A percentile compares a stretch with the other conserved stretches of the same genome.
phyloP scores from a whole-genome alignment of 371 early-diverging fungal species.

The Haplosporangium sp. region DNA sequence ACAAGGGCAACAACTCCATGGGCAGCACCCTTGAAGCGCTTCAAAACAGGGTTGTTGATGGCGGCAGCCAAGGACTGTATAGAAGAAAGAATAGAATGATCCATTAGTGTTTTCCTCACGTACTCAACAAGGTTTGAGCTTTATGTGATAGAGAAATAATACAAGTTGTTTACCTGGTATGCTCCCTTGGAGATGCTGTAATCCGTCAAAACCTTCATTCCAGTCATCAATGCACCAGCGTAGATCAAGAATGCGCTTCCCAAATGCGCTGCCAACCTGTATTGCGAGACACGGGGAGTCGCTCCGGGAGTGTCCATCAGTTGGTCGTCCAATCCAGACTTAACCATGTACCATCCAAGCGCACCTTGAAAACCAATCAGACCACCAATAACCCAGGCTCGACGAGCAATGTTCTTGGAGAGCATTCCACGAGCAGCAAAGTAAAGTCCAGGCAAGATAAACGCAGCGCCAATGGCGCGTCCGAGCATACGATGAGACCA shows the following conservation, averaged over 20 bases:
- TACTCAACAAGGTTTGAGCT: neutral
- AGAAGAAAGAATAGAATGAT: neutral
- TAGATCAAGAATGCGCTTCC: constrained; percentile 92
- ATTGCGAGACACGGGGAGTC: constrained; percentile 94
- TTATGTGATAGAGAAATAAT: neutral
- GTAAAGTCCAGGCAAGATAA: constrained; percentile 87
- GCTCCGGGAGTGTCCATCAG: constrained; percentile 83
- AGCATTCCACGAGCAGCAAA: constrained; percentile 87
- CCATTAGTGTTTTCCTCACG: neutral
- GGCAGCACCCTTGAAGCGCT: constrained; percentile 69
- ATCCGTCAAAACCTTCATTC: constrained; percentile 78
- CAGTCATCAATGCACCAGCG: constrained; percentile 79
- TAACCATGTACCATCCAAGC: constrained; percentile 99
- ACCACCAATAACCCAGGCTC: constrained; percentile 78
- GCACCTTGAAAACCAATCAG: constrained; percentile 93
- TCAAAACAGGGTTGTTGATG: constrained; percentile 66
- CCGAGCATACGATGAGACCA: constrained; percentile 97
- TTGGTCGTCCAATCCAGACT: constrained; percentile 87
- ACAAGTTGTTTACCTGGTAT: constrained; percentile 49
- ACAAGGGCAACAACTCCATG: constrained; percentile 75
- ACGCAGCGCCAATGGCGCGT: constrained; percentile 90
- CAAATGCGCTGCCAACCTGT: constrained; percentile 93
- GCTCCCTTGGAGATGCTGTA: constrained; percentile 68
- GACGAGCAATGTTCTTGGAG: constrained; percentile 72
- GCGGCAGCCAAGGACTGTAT: constrained; percentile 56